Base-by-base conservation (phyloP, 176 grass and related monocot species). In the Oryza coarctata region DNA sequence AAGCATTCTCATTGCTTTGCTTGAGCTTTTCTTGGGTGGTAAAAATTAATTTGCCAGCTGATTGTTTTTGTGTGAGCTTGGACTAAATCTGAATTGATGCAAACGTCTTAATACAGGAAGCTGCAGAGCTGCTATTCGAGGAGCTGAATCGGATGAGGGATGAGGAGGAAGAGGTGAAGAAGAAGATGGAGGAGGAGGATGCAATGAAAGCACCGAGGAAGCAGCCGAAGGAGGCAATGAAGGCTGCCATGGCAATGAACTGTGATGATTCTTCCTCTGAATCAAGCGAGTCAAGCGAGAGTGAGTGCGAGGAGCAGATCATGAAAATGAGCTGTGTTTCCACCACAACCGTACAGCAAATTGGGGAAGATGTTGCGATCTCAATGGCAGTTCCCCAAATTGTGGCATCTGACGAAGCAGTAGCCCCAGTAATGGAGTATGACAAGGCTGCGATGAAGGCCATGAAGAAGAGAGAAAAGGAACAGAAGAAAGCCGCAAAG, bases 391-490 rank as follows among this genome's bases (percentile, higher is more conserved):
- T 63, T 60, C 17, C 76, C 5, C 39, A 70, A 50, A 45, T 15
- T 65, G 52, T 17, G 6, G 40, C 7, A 17, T 65, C 57, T 0
- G 22, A 36, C 26, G 9, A 43, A 2, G 1, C 60, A 8, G 3
- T 58, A 18, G 65, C 57, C 0, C 18, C 22, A 0, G 0, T 1
- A 9, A 20, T 47, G 28, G 72, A 82, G n/a, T 77, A 49, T 17
- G 57, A 86, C 10, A 89, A 67, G 27, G 83, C 43, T 50, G 83
- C 68, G 10, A 63, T 90, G 61, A 80, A 90, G 63, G 84, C 90
- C 36, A 84, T 86, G 64, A 94, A 90, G 70, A 91, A 89, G 90
- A 74, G 83, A 70, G 90, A 80, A 69, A 84, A 86, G 38, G 83
- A 93, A 40, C 84, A 86, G 7, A 89, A 88, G 77, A 86, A 93